Conservation (phyloP, 2,329 filamentous ascomycete species). For the Exserohilum rostratum region DNA sequence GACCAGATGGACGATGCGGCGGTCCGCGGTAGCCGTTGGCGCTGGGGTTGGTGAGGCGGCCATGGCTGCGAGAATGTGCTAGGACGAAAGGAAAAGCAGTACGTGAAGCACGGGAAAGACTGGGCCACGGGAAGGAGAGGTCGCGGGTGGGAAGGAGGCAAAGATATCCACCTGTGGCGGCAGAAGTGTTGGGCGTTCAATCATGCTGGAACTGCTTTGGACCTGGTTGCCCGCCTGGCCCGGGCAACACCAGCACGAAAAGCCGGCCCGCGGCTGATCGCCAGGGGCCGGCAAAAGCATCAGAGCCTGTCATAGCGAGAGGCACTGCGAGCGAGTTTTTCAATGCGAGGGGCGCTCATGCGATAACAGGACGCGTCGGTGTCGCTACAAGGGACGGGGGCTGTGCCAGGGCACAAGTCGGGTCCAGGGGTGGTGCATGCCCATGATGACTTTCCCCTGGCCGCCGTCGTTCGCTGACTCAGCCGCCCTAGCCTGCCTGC, state of each 20-base stretch:
- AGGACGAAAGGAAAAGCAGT: conserved; percentile 11
- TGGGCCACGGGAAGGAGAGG: conserved; percentile 2
- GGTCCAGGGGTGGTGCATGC: neutral
- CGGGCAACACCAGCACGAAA: conserved; percentile 16
- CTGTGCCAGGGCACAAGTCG: neutral
- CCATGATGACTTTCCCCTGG: conserved; percentile 2
- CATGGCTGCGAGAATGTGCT: conserved; percentile 24
- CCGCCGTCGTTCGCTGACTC: conserved; percentile 12
- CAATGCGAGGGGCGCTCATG: conserved; percentile 6
- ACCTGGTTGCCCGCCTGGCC: conserved; percentile 14
- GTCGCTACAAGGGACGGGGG: neutral
- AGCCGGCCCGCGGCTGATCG: conserved; percentile 16
- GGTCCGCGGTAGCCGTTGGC: conserved; percentile 28
- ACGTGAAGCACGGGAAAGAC: conserved; percentile 3
- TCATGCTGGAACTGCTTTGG: conserved; percentile 17
- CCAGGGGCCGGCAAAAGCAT: conserved; percentile 19
- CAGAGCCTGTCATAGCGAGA: conserved; percentile 14
- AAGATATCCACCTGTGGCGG: conserved; percentile 3
- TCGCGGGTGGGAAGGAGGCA: neutral
- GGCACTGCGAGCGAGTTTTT: neutral
- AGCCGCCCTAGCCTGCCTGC: conserved; percentile 3
- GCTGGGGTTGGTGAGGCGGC: too few species aligned
- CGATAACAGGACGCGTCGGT: conserved; percentile 2
- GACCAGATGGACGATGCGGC: conserved; percentile 33
- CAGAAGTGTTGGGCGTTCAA: conserved; percentile 11